Evolutionary conservation across 73 alveolate genomes (phyloP).

Genomic region (Paramecium sonneborni): DNA sequence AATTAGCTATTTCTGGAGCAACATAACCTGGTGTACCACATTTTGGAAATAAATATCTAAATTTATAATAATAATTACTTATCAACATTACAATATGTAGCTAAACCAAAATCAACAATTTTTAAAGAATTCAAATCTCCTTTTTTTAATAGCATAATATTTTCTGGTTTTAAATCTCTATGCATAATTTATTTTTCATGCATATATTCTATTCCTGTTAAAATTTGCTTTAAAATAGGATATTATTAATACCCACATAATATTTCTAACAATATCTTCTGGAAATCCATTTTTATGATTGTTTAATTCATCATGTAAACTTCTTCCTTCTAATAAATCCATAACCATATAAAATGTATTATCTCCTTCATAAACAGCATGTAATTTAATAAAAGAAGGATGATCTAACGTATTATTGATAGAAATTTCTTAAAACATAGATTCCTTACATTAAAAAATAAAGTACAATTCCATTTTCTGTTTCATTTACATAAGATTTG

Average conservation of each 20-base stretch:
- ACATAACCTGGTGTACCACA: conserved; percentile 82
- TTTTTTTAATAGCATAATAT: conserved; percentile 32
- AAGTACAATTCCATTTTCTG: conserved; percentile 65
- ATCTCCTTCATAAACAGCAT: conserved; percentile 68
- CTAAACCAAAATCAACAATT: conserved; percentile 68
- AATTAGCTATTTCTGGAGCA: conserved; percentile 74
- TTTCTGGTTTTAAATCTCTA: conserved; percentile 67
- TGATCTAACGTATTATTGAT: conserved; percentile 55
- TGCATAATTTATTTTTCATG: conserved; percentile 63
- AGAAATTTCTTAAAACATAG: conserved; percentile 54
- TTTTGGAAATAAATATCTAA: conserved; percentile 54
- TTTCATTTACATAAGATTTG: conserved; percentile 52
- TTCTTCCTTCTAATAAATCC: conserved; percentile 66
- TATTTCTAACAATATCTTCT: conserved; percentile 57
- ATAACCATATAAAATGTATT: conserved; percentile 65
- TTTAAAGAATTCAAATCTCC: conserved; percentile 56
- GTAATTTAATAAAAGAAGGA: conserved; percentile 56
- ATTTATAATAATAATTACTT: neutral
- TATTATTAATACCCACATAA: conserved; percentile 5
- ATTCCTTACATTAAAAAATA: conserved; percentile 1
- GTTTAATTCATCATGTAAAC: conserved; percentile 64
- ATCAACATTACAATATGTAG: conserved; percentile 56
- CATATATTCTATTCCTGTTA: conserved; percentile 62
- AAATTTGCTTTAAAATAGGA: conserved; percentile 63
- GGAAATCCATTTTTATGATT: conserved; percentile 62